These are phyloP conservation scores for Aspergillus heteromorphus DNA, from an alignment of 495 filamentous ascomycete genomes.

Conservation along the genomic window DNA sequence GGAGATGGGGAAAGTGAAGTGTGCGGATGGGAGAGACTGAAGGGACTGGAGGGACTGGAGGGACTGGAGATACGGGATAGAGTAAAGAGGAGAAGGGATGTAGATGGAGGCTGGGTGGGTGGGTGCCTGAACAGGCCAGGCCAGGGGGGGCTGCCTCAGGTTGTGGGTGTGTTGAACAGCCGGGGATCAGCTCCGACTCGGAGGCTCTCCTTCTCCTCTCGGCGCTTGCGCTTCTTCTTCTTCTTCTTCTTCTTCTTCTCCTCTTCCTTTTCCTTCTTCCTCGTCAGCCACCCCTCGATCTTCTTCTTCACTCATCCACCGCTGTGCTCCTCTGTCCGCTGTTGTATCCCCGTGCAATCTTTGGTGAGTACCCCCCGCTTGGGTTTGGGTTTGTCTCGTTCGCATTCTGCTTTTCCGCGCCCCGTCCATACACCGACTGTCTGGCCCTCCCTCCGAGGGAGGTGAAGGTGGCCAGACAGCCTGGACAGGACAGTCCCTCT, in stretches of 20 bases:
- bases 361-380: neutral
- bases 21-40: too few species aligned
- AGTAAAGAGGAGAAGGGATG: neutral
- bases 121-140: neutral
- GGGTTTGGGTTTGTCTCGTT: neutral
- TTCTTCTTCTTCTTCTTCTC: slow-evolving; percentile 7
- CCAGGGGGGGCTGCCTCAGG: neutral
- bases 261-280: slow-evolving; percentile 1
- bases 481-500: too few species aligned
- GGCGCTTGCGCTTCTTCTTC: too few species aligned
- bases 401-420: neutral
- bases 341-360: neutral
- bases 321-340: neutral
- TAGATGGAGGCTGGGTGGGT: neutral
- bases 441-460: too few species aligned
- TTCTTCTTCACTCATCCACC: neutral
- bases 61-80: too few species aligned
- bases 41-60: too few species aligned
- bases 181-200: too few species aligned
- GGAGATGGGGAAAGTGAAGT: too few species aligned
- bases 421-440: neutral
- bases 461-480: too few species aligned
- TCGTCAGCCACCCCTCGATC: slow-evolving; percentile 3
- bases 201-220: neutral
- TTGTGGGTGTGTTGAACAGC: too few species aligned